These are phyloP conservation scores for Rhododendron vialii DNA, from an alignment of 148 eudicot species.

Conservation along the genomic window DNA sequence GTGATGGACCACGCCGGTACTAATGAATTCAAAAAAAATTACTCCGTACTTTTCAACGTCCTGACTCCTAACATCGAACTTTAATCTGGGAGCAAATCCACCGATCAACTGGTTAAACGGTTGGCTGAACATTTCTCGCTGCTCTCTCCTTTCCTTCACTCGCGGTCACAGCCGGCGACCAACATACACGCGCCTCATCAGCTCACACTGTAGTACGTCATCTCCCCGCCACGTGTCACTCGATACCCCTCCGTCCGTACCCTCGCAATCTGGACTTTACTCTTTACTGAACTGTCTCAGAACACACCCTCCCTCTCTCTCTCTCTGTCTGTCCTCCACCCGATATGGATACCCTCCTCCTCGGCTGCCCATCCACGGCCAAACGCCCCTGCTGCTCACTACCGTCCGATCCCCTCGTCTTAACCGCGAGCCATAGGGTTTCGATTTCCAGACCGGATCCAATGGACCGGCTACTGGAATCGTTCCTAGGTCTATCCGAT, in stretches of 20 bases:
- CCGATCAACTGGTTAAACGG: too few species aligned
- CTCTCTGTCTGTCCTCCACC: conserved; percentile 23
- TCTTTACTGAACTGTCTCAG: neutral
- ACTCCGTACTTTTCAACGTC: too few species aligned
- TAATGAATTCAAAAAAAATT: too few species aligned
- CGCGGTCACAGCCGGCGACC: neutral
- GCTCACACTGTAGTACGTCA: neutral
- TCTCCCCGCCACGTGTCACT: neutral
- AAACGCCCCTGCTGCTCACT: conserved; percentile 38
- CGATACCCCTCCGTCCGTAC: conserved; percentile 5
- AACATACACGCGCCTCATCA: neutral
- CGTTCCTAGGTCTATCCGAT: conserved; percentile 33
- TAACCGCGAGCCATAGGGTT: neutral
- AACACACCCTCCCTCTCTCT: neutral
- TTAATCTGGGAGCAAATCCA: too few species aligned
- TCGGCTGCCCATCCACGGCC: conserved; percentile 27
- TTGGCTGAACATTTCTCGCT: too few species aligned
- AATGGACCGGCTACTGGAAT: conserved; percentile 36
- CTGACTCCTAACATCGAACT: too few species aligned
- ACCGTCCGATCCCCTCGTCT: neutral
- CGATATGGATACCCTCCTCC: conserved; percentile 23
- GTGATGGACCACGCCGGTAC: too few species aligned
- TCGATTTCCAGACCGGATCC: conserved; percentile 14
- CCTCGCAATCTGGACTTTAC: neutral
- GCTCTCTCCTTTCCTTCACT: neutral